Conservation (phyloP, 331 rosid genomes). For the Acacia pycnantha region DNA sequence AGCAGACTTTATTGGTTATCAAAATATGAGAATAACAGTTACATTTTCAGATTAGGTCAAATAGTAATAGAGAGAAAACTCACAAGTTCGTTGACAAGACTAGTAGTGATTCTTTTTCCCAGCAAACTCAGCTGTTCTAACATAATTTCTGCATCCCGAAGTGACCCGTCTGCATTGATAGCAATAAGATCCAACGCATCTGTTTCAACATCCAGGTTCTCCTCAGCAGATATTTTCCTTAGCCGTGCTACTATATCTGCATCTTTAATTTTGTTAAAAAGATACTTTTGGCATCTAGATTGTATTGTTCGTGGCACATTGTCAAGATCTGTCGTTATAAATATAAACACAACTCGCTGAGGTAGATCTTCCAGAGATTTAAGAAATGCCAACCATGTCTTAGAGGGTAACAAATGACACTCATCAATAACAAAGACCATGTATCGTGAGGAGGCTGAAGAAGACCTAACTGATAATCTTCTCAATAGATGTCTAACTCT, state of each 20-base stretch:
- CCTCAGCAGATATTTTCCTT: constrained; percentile 72
- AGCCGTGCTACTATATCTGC: constrained; percentile 74
- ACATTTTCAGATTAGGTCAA: constrained; percentile 18
- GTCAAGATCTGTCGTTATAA: constrained; percentile 92
- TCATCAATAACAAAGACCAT: constrained; percentile 88
- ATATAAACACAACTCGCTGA: constrained; percentile 77
- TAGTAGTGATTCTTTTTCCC: constrained; percentile 82
- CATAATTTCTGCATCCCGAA: constrained; percentile 98
- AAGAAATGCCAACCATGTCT: constrained; percentile 93
- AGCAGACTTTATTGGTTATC: constrained; percentile 17
- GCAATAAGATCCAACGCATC: constrained; percentile 95
- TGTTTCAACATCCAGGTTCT: constrained; percentile 76
- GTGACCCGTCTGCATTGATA: constrained; percentile 94
- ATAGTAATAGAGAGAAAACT: constrained; percentile 44
- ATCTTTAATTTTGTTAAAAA: constrained; percentile 93
- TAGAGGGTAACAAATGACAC: constrained; percentile 88
- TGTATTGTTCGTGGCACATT: constrained; percentile 89
- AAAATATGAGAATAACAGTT: not conserved
- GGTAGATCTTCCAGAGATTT: constrained; percentile 93
- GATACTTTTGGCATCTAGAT: constrained; percentile 92
- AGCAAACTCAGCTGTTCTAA: constrained; percentile 92
- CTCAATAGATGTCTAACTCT: constrained; percentile 67
- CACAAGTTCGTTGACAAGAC: constrained; percentile 97
- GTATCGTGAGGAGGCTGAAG: constrained; percentile 53
- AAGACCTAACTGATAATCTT: constrained; percentile 48